These are phyloP conservation scores for Endotrypanum monterogeii DNA, from an alignment of 208 protist genomes.

Conservation along the genomic window DNA sequence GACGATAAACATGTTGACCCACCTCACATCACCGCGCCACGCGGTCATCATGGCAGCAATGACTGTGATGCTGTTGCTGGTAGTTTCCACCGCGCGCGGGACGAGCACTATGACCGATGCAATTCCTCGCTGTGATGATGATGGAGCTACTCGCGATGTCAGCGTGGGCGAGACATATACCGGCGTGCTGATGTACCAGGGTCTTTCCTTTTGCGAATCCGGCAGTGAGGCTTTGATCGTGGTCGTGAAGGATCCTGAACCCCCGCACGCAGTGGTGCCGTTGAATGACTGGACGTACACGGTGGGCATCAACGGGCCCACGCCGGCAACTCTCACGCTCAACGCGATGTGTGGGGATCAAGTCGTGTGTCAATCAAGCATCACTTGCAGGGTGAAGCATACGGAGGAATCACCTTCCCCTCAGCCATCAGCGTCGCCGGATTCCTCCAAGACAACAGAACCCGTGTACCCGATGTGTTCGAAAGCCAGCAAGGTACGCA, in stretches of 20 bases:
- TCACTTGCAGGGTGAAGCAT: neutral
- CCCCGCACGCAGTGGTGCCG: constrained; percentile 27
- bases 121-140: constrained; percentile 21
- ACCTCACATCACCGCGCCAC: neutral
- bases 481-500: constrained; percentile 22
- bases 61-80: constrained; percentile 19
- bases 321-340: constrained; percentile 32
- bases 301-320: constrained; percentile 23
- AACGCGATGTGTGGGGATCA: constrained; percentile 38
- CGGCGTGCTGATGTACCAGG: constrained; percentile 15
- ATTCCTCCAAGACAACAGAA: neutral
- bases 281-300: constrained; percentile 48
- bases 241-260: constrained; percentile 13
- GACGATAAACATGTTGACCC: neutral
- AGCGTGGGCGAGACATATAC: neutral
- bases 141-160: neutral
- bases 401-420: neutral
- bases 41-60: constrained; percentile 5
- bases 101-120: neutral
- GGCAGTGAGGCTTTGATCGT: constrained; percentile 8
- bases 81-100: constrained; percentile 11
- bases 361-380: constrained; percentile 40
- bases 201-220: constrained; percentile 12
- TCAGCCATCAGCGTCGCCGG: neutral
- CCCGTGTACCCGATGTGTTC: constrained; percentile 19